Evolutionary conservation across 1,139 yeast genomes (phyloP), one percentile per base, ranked within the genome.

Genomic region (Yamadazyma membranifaciens): DNA sequence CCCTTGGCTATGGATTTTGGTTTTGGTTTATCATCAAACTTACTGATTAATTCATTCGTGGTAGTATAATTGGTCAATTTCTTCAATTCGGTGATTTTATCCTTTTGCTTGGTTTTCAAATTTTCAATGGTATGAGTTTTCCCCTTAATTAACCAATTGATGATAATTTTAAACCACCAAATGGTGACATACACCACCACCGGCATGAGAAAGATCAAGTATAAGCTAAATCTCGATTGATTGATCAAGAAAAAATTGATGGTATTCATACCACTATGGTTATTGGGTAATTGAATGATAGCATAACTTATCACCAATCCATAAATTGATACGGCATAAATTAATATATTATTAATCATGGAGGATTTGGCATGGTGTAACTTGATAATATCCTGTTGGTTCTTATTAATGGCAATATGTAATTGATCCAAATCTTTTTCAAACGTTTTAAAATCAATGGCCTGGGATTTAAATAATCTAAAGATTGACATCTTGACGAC

Each of bases 51-150:
- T 12, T 86, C 81, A 58, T 80, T 81, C 1, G 97, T 87, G 15
- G 83, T 75, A 52, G 84, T 78, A 60, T 81, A 92, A 52, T 87
- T 86, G 16, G 96, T 87, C 51, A 78, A 73, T 45, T 80, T 78
- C 62, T 91, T 91, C 62, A 91, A 69, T 44, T 85, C 89, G 14
- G 81, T 83, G 37, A 91, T 74, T 60, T 84, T 83, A 25, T 67
- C 69, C 44, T 70, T 67, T 48, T 86, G 95, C 42, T 72, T 65
- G 31, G 68, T 65, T 48, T 72, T 69, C 46, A 83, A 63, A 7
- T 31, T 43, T 46, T 49, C 48, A 17, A 56, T 50, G 11, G 49
- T 32, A 12, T 40, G 45, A 46, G 53, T 48, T 50, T 63, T 44
- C 17, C 53, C 51, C 9, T 47, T 49, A 22, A 66, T 55, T 39